These are phyloP conservation scores for Starmerella sirachaensis DNA, from an alignment of 805 yeast genomes.

Conservation along the genomic window DNA sequence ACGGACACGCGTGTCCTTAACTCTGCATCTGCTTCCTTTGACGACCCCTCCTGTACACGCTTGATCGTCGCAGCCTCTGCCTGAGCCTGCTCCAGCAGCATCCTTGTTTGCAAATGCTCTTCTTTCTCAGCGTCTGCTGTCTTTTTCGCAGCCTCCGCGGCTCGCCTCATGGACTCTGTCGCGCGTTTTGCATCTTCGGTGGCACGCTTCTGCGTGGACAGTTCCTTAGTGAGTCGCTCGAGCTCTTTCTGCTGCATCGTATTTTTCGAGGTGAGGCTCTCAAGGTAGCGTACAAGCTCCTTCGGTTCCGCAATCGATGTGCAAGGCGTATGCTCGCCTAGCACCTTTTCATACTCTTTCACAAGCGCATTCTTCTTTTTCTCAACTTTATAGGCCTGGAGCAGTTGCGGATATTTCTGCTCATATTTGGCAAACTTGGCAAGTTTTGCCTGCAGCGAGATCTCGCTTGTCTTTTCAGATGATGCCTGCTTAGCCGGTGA, in stretches of 20 bases:
- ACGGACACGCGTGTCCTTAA: slow-evolving; percentile 3
- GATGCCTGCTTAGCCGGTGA: too few relatives aligned
- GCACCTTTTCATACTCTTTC: slow-evolving; percentile 48
- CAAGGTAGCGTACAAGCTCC: slow-evolving; percentile 55
- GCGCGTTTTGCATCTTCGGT: not conserved
- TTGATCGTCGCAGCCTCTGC: slow-evolving; percentile 2
- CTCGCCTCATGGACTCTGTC: not conserved
- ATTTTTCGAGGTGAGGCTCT: slow-evolving; percentile 48
- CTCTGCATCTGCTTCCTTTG: not conserved
- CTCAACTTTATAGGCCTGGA: slow-evolving; percentile 76
- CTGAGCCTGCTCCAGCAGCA: slow-evolving; percentile 3
- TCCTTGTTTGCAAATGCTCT: not conserved
- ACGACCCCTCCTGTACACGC: not conserved
- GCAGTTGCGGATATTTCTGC: slow-evolving; percentile 69
- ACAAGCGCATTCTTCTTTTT: slow-evolving; percentile 54
- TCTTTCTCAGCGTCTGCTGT: slow-evolving; percentile 11
- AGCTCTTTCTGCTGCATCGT: slow-evolving; percentile 55
- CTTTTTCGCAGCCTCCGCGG: slow-evolving; percentile 5
- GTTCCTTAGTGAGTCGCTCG: slow-evolving; percentile 31
- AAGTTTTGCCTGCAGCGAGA: slow-evolving; percentile 17
- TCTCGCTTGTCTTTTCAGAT: too few relatives aligned
- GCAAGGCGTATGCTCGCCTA: slow-evolving; percentile 73
- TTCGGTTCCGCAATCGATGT: slow-evolving; percentile 63
- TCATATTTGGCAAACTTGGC: slow-evolving; percentile 46
- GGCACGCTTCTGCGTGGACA: not conserved